These are phyloP conservation scores for Globisporangium radiosum DNA, from an alignment of 352 stramenopile species.

Conservation along the genomic window DNA sequence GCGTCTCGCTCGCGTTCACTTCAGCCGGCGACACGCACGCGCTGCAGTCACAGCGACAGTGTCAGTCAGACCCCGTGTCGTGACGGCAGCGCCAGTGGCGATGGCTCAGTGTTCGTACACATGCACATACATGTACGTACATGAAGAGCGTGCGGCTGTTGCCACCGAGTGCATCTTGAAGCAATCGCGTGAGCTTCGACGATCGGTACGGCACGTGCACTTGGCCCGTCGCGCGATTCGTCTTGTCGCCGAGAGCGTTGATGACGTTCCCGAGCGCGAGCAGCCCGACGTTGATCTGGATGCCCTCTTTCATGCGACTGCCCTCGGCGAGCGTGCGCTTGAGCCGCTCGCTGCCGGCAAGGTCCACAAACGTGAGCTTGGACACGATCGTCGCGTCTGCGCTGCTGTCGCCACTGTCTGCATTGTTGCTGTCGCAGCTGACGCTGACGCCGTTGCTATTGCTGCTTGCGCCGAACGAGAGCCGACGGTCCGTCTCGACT, in stretches of 20 bases:
- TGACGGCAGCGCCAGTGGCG: too few relatives aligned
- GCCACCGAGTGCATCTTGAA: slow-evolving; percentile 83
- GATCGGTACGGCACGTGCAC: slow-evolving; percentile 74
- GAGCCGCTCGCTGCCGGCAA: slow-evolving; percentile 79
- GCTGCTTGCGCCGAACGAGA: neutral
- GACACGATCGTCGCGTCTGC: slow-evolving; percentile 48
- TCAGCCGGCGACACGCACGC: slow-evolving; percentile 78
- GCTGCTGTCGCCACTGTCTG: neutral
- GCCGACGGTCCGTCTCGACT: neutral
- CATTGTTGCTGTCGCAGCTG: neutral
- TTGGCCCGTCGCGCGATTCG: slow-evolving; percentile 33
- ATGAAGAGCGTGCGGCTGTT: slow-evolving; percentile 88
- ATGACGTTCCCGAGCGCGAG: slow-evolving; percentile 85
- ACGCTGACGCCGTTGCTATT: neutral
- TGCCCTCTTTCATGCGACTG: slow-evolving; percentile 85
- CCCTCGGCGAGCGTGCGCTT: slow-evolving; percentile 83
- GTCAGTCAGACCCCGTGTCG: too few relatives aligned
- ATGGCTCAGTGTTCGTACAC: too few relatives aligned
- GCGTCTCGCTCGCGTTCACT: slow-evolving; percentile 58
- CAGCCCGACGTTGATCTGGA: slow-evolving; percentile 85
- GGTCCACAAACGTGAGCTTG: slow-evolving; percentile 85
- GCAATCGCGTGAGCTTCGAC: slow-evolving; percentile 73
- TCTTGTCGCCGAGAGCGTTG: slow-evolving; percentile 77
- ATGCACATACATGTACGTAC: slow-evolving; percentile 27
- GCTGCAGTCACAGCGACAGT: slow-evolving; percentile 17